phyloP scores from a whole-genome alignment of 306 rosid species.

The Glycine latifolia region DNA sequence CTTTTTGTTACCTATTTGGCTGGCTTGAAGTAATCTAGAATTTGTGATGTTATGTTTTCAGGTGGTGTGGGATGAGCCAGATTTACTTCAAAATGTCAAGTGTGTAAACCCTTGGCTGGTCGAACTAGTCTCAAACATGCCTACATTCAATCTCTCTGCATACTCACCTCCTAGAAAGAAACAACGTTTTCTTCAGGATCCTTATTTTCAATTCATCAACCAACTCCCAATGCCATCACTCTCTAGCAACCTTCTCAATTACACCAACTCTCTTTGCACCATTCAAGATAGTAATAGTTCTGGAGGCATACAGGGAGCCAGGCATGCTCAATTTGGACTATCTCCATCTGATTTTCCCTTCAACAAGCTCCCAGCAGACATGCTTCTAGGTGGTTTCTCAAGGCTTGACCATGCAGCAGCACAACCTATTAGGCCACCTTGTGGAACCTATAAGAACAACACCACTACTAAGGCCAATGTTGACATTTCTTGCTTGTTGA shows the following conservation, averaged over 20 bases:
- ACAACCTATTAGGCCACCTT: constrained; percentile 52
- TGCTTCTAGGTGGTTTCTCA: constrained; percentile 59
- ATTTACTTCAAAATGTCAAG: constrained; percentile 90
- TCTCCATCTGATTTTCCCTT: constrained; percentile 68
- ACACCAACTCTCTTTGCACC: constrained; percentile 58
- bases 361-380: constrained; percentile 61
- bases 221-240: constrained; percentile 73
- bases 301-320: constrained; percentile 99
- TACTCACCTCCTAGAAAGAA: constrained; percentile 85
- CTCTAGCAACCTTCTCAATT: constrained; percentile 57
- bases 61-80: constrained; percentile 99
- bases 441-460: constrained; percentile 47
- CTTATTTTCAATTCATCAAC: constrained; percentile 64
- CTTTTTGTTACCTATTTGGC: background rate
- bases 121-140: constrained; percentile 81
- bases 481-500: constrained; percentile 63
- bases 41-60: constrained; percentile 46
- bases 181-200: constrained; percentile 59
- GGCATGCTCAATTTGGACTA: constrained; percentile 90
- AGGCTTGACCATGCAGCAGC: constrained; percentile 51
- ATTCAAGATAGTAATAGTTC: constrained; percentile 59
- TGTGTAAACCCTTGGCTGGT: constrained; percentile 95
- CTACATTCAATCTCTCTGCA: constrained; percentile 74
- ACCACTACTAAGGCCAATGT: constrained; percentile 52
- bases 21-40: constrained; percentile 10